These are phyloP conservation scores for Thielaviopsis musarum DNA, from an alignment of 2,329 filamentous ascomycete species.

Conservation along the genomic window DNA sequence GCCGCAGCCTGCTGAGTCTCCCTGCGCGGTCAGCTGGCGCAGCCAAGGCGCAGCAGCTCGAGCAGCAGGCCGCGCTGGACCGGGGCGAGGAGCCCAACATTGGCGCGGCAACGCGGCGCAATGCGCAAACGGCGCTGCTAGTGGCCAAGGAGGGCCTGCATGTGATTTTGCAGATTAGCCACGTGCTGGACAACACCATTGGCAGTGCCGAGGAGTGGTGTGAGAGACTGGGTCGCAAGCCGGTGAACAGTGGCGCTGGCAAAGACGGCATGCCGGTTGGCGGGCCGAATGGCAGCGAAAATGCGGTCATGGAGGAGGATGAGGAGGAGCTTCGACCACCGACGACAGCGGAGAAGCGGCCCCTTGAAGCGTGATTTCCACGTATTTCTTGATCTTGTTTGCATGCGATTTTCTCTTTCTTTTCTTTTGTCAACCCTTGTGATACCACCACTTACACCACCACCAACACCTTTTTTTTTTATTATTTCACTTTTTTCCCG, in stretches of 20 bases:
- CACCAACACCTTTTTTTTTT: neutral
- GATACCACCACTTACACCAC: neutral
- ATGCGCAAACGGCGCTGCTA: slow-evolving; percentile 63
- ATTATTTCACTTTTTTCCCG: neutral
- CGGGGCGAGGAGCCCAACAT: slow-evolving; percentile 8
- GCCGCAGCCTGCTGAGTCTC: slow-evolving; percentile 66
- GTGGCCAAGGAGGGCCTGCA: slow-evolving; percentile 82
- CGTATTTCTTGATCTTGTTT: neutral
- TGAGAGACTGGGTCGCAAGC: slow-evolving; percentile 45
- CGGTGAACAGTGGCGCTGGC: slow-evolving; percentile 1
- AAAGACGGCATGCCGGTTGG: neutral
- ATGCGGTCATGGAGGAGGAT: slow-evolving; percentile 9
- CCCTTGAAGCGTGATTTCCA: slow-evolving; percentile 5
- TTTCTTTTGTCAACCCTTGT: neutral
- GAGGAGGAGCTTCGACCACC: slow-evolving; percentile 16
- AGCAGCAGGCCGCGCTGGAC: slow-evolving; percentile 9
- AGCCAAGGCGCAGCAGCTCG: slow-evolving; percentile 19
- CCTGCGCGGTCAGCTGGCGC: slow-evolving; percentile 70
- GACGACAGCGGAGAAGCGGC: slow-evolving; percentile 14
- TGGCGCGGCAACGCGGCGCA: slow-evolving; percentile 21
- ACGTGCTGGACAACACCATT: slow-evolving; percentile 76
- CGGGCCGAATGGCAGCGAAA: slow-evolving; percentile 11
- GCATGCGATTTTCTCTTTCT: neutral
- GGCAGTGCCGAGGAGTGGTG: slow-evolving; percentile 87
- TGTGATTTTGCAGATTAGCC: slow-evolving; percentile 84